A percentile compares a stretch with the other conserved stretches of the same genome.
Evolutionary conservation across 495 filamentous ascomycete genomes (phyloP).

Genomic region (Oidiodendron maius): DNA sequence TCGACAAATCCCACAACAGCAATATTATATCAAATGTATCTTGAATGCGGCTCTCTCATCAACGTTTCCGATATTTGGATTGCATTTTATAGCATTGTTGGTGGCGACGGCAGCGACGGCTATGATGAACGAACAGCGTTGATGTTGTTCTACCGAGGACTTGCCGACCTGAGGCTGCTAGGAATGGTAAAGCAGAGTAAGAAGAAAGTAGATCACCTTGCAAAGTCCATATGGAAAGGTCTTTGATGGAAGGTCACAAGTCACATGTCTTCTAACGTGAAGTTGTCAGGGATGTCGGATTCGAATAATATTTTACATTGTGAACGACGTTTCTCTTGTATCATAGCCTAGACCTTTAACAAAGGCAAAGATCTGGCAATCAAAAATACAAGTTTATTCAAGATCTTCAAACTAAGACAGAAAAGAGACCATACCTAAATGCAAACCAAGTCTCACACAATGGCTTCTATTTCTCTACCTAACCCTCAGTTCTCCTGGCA

Average conservation of each 20-base stretch:
- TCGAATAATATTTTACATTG: too few species aligned
- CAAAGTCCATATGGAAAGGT: constrained; percentile 52
- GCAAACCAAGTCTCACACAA: neutral
- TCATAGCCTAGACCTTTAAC: too few species aligned
- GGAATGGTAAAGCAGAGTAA: constrained; percentile 84
- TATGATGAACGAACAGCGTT: constrained; percentile 48
- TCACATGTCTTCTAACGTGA: neutral
- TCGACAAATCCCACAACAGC: constrained; percentile 70
- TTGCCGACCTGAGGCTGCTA: constrained; percentile 79
- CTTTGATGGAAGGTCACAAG: constrained; percentile 16
- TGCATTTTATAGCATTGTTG: constrained; percentile 73
- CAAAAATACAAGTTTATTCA: too few species aligned
- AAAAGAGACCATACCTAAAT: neutral
- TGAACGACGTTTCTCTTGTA: too few species aligned
- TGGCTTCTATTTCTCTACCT: neutral
- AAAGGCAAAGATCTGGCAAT: too few species aligned
- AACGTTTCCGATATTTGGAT: constrained; percentile 89
- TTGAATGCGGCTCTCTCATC: constrained; percentile 81
- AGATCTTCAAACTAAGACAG: neutral
- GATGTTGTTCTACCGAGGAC: constrained; percentile 70
- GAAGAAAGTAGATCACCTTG: constrained; percentile 87
- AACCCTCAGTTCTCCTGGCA: neutral
- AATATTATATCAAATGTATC: constrained; percentile 84
- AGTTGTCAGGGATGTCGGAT: too few species aligned
- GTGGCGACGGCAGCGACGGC: constrained; percentile 50